Evolutionary conservation across 75 land plant species (phyloP), one percentile per base, ranked within the genome.

Genomic region (Picea sitchensis): DNA sequence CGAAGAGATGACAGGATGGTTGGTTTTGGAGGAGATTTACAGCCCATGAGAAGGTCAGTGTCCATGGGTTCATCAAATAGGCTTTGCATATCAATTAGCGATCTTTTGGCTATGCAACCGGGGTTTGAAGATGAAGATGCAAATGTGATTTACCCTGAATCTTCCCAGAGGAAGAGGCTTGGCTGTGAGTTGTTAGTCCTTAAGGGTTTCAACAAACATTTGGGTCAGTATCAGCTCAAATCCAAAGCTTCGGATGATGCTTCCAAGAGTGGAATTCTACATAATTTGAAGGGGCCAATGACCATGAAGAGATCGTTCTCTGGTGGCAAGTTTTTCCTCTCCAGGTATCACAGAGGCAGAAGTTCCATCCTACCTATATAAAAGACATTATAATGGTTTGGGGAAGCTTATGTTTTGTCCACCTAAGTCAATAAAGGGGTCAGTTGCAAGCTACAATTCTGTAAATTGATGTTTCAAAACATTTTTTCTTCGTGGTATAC

Each of bases 281-380:
- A 83, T 44, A 57, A 64, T 30, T 76, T 83, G 61, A 83, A 57
- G 78, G 79, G 82, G 67, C 85, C 85, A 38, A 54, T 83, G 6
- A 31, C 73, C 14, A 84, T 84, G 82, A 84, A 84, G 65, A 84
- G 85, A 34, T 80, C 85, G 5, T 76, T 61, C 11, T 84, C 85
- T 6, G 81, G 82, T 80, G 78, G 85, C 20, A 80, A 76, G 74
- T 72, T 77, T 61, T 61, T 18, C 21, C 73, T 71, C 21, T 56
- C 77, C 14, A 75, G 65, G 38, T 6, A 71, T 32, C 44, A 59
- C 26, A 81, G 67, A 62, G 82, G 82, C 62, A 83, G 72, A 65
- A 76, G 60, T 62, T 15, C 77, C 18, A 17, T 80, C 30, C 81
- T 83, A 14, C 84, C 84, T 17, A 3, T 80, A 31, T 83, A 59